Base-by-base conservation (phyloP, 306 rosid species). In the Senna tora region DNA sequence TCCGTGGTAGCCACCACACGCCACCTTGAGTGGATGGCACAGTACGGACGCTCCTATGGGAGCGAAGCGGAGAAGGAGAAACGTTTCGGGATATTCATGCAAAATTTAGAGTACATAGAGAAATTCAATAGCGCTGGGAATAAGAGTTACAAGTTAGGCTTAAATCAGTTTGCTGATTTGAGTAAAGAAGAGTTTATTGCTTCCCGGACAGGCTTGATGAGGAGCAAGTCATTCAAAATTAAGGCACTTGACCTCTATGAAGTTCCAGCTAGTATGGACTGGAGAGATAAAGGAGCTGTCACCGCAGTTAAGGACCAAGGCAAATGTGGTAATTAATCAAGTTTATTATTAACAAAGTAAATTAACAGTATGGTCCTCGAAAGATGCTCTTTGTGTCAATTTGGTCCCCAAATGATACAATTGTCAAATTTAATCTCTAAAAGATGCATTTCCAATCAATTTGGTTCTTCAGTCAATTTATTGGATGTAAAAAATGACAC, bases 111-210 rank as follows among this genome's bases (percentile, higher is more conserved):
- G 28, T 77, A 30, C 65, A 77, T 83, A 0, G 87, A 85, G 36
- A 57, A 74, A 5, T 69, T 54, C 69, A 83, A 85, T 67, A 79
- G 25, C 5, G 78, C n/a, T 5, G 65, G 39, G 32, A 77, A 88
- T 30, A 61, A 21, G 55, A 67, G 76, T 5, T 88, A 81, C 73
- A 75, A 59, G 50, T 50, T 83, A n/a, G 77, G 72, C 1, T 22
- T 75, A 45, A 86, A 86, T 45, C 45, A 25, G 15, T 83, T 46
- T 67, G 71, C 88, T 32, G 83, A 83, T 69, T 50, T 55, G 25
- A 84, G 82, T 0, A 55, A 30, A 7, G 72, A 86, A 75, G 94
- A 86, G 69, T 84, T 86, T 16, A 3, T 50, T 4, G 73, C 80
- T 65, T 66, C 74, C n/a, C 42, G 72, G 8, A 79, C 56, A 4